Base-by-base conservation (phyloP, 2,329 filamentous ascomycete species). In the Aspergillus viridinutans region DNA sequence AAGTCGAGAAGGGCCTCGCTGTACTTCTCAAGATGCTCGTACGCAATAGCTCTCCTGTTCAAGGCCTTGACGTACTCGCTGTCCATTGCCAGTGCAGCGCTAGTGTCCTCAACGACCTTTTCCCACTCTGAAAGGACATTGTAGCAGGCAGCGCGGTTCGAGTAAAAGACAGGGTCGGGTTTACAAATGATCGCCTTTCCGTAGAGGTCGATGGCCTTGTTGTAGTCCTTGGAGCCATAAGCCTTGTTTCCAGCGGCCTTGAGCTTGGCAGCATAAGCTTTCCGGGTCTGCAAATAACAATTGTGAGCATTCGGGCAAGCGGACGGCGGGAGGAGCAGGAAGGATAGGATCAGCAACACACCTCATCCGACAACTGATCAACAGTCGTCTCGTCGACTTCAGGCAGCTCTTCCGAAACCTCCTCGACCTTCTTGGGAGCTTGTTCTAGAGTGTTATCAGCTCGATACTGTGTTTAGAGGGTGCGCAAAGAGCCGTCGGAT, bases 221-320 rank as follows among this genome's bases (percentile, higher is more conserved):
- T 88, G 78, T 97, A 97, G 70, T 96, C 90, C 79, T 97, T 97
- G 65, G 87, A 86, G 59, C 91, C 92, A 70, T 97, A 99, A 7
- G 94, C 91, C 78, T 94, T 95, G 83, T 99, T 99, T 59, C 94
- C 94, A 28, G 90, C 90, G 60, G 90, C 90, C 82, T 99, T 99
- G 65, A 99, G 81, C 80, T 96, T 95, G 57, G 86, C 87, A 35
- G 94, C 92, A 75, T 90, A 94, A 56, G 91, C 86, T 73, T 92
- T 92, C 64, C 90, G 87, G 73, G 96, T 86, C 76, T 93, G 74
- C 50, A 20, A 20, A 59, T 53, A 57, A 17, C 61, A 58, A 40
- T 45, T 49, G 54, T 63, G 21, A 55, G 53, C 20, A 25, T 50
- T 17, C 14, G 32, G 17, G 32, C 38, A 42, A 42, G 45, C 48